phyloP scores from a whole-genome alignment of 768 basidiomycete genomes.

The Mycena haematopus region DNA sequence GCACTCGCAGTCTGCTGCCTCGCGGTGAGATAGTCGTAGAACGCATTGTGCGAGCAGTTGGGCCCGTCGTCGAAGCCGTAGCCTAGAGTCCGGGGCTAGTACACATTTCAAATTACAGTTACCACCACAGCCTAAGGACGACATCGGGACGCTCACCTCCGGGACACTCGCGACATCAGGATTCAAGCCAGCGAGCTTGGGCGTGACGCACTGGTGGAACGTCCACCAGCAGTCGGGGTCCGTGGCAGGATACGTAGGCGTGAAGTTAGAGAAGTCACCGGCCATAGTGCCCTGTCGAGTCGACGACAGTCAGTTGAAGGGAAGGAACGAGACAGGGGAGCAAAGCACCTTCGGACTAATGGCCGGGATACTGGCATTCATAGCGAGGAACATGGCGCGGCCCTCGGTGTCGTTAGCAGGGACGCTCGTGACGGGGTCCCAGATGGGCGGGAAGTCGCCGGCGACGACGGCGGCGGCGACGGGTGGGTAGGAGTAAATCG shows the following conservation, averaged over 20 bases:
- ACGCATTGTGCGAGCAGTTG: slow-evolving; percentile 68
- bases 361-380: slow-evolving; percentile 16
- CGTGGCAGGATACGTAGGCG: slow-evolving; percentile 33
- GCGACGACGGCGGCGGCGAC: neutral
- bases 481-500: slow-evolving; percentile 13
- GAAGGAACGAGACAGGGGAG: too few relatives aligned
- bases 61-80: slow-evolving; percentile 72
- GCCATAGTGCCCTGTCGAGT: slow-evolving; percentile 16
- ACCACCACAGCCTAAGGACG: too few relatives aligned
- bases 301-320: too few relatives aligned
- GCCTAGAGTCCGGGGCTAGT: slow-evolving; percentile 62
- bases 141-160: slow-evolving; percentile 35
- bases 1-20: slow-evolving; percentile 66
- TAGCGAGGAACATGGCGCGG: slow-evolving; percentile 9
- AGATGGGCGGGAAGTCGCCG: slow-evolving; percentile 16
- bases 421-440: slow-evolving; percentile 1
- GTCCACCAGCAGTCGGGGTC: slow-evolving; percentile 49
- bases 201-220: slow-evolving; percentile 36
- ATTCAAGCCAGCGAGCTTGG: slow-evolving; percentile 38
- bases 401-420: slow-evolving; percentile 15
- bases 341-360: slow-evolving; percentile 17
- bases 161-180: slow-evolving; percentile 39
- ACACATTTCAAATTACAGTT: too few relatives aligned
- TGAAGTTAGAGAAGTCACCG: slow-evolving; percentile 9
- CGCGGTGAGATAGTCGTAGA: slow-evolving; percentile 58